Evolutionary conservation across 345 rosid genomes (phyloP).

Genomic region (Aethionema arabicum): DNA sequence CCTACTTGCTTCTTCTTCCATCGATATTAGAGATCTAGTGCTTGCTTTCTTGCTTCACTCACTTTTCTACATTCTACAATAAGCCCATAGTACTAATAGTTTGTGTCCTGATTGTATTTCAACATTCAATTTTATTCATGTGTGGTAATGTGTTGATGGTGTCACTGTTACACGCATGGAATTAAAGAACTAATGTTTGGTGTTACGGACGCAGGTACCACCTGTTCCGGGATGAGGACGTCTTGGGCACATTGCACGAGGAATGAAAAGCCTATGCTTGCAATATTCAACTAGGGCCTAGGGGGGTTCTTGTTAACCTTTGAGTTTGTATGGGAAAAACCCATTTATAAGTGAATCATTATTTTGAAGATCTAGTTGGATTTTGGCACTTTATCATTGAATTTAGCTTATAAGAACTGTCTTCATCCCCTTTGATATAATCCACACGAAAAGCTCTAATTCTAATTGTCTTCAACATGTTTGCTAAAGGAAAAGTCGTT

Average conservation of each 20-base stretch:
- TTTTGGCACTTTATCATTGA: conserved; percentile 17
- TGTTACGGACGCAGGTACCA: conserved; percentile 49
- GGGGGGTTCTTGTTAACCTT: neutral
- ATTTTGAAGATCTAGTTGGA: conserved; percentile 13
- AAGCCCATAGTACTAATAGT: no score
- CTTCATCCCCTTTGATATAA: conserved; percentile 1
- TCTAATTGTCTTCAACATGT: no score
- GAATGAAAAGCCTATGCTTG: conserved; percentile 21
- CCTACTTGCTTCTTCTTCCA: no score
- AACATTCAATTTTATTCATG: neutral
- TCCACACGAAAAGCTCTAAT: neutral
- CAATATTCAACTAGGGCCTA: neutral
- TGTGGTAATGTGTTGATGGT: neutral
- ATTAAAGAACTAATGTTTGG: neutral
- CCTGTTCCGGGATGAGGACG: conserved; percentile 77
- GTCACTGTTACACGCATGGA: neutral
- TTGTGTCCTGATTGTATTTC: neutral
- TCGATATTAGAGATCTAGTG: no score
- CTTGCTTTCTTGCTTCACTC: no score
- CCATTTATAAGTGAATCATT: conserved; percentile 20
- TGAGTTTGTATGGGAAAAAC: neutral
- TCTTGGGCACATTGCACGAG: conserved; percentile 76
- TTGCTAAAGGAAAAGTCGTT: no score
- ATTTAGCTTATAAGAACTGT: neutral
- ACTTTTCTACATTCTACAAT: no score